These are phyloP conservation scores for Cladosporium velox DNA, from an alignment of 2,329 filamentous ascomycete genomes.

Conservation along the genomic window DNA sequence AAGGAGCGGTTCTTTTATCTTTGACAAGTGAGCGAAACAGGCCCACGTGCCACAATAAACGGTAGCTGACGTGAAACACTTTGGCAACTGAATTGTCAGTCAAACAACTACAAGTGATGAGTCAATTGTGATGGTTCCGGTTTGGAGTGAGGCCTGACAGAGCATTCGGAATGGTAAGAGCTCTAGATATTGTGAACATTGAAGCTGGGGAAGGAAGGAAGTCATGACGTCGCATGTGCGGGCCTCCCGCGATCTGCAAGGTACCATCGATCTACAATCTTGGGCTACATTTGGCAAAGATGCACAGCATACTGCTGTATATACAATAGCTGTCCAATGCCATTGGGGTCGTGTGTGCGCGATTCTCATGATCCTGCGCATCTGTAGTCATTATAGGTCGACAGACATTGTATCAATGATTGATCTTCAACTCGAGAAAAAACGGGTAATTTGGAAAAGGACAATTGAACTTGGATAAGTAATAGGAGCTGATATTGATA, in stretches of 20 bases:
- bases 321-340: too few species aligned
- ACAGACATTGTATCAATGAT: too few species aligned
- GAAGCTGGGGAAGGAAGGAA: slow-evolving; percentile 3
- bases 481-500: too few species aligned
- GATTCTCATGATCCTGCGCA: too few species aligned
- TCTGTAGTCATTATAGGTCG: too few species aligned
- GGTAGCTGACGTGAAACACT: neutral
- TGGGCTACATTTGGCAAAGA: too few species aligned
- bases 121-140: neutral
- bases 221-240: slow-evolving; percentile 11
- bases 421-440: too few species aligned
- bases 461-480: too few species aligned
- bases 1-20: neutral
- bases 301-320: too few species aligned
- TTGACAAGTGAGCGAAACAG: neutral
- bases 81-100: neutral
- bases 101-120: too few species aligned
- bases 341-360: too few species aligned
- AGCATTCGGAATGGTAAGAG: neutral
- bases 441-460: too few species aligned
- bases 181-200: neutral
- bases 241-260: slow-evolving; percentile 8
- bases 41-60: neutral
- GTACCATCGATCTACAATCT: slow-evolving; percentile 6
- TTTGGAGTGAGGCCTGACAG: neutral